A percentile compares a stretch with the other conserved stretches of the same genome.
phyloP scores from a whole-genome alignment of 805 yeast genomes.

The Wickerhamomyces pijperi region DNA sequence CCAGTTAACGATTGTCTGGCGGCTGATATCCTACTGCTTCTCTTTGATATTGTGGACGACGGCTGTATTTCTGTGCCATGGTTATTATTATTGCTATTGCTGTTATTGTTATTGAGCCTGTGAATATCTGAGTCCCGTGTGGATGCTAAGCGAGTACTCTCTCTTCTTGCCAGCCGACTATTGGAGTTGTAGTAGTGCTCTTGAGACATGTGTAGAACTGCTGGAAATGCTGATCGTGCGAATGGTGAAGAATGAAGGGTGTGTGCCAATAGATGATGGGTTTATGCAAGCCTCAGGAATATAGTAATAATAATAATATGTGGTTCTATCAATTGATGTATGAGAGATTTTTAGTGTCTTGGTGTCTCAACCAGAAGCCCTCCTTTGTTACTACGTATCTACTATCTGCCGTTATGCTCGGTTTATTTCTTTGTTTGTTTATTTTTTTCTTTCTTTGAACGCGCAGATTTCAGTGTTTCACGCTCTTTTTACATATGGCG shows the following conservation, averaged over 20 bases:
- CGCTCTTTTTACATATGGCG: neutral
- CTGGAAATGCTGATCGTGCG: too few relatives aligned
- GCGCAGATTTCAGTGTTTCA: too few relatives aligned
- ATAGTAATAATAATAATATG: too few relatives aligned
- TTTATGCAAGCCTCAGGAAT: too few relatives aligned
- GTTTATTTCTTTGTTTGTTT: neutral
- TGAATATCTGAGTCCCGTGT: too few relatives aligned
- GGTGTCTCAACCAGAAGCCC: too few relatives aligned
- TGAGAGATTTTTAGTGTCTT: too few relatives aligned
- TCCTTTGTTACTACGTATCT: neutral
- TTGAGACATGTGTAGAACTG: conserved; percentile 11
- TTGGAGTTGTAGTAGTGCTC: conserved; percentile 14
- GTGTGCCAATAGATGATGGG: too few relatives aligned
- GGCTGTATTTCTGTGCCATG: conserved; percentile 7
- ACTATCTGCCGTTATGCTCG: neutral
- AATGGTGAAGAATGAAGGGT: too few relatives aligned
- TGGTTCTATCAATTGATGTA: too few relatives aligned
- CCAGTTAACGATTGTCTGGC: conserved; percentile 22
- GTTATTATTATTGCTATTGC: conserved; percentile 13
- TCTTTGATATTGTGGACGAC: conserved; percentile 4
- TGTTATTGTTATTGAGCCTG: too few relatives aligned
- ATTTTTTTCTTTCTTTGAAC: too few relatives aligned
- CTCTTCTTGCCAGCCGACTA: conserved; percentile 6
- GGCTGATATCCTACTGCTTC: conserved; percentile 14
- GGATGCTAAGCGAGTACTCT: conserved; percentile 11